Percentiles rank a stretch among this genome's conserved stretches.
These are phyloP conservation scores for Aspergillus coremiiformis DNA, from an alignment of 495 filamentous ascomycete species.

Conservation along the genomic window DNA sequence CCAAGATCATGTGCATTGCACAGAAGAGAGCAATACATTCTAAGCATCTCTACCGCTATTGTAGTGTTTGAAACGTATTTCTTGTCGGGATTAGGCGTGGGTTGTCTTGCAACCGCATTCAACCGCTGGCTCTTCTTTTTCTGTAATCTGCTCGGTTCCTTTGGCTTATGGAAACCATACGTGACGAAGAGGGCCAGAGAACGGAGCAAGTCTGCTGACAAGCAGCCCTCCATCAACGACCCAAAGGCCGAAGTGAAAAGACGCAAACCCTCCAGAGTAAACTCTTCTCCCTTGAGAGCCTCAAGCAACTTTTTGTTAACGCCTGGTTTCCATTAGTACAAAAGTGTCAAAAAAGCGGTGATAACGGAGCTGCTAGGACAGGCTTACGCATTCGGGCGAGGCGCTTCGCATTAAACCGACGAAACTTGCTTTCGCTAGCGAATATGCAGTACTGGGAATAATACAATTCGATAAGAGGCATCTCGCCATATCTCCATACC, in stretches of 20 bases:
- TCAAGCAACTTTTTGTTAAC: slow-evolving; percentile 86
- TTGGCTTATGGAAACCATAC: slow-evolving; percentile 73
- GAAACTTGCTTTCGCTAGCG: slow-evolving; percentile 75
- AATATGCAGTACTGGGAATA: slow-evolving; percentile 87
- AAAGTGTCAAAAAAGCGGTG: background rate
- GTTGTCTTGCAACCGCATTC: slow-evolving; percentile 22
- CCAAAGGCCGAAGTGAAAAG: slow-evolving; percentile 72
- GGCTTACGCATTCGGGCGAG: slow-evolving; percentile 83
- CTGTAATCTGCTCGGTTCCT: slow-evolving; percentile 32
- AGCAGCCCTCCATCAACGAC: slow-evolving; percentile 67
- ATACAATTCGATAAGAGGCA: slow-evolving; percentile 72
- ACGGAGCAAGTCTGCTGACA: slow-evolving; percentile 73
- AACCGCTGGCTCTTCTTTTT: slow-evolving; percentile 47
- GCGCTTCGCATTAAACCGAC: slow-evolving; percentile 82
- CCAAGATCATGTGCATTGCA: slow-evolving; percentile 58
- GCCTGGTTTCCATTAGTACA: slow-evolving; percentile 44
- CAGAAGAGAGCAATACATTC: slow-evolving; percentile 76
- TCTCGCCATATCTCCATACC: slow-evolving; percentile 73
- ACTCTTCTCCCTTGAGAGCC: slow-evolving; percentile 76
- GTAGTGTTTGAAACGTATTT: slow-evolving; percentile 38
- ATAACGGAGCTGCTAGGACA: background rate
- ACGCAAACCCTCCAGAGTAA: slow-evolving; percentile 58
- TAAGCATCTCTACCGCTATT: slow-evolving; percentile 67
- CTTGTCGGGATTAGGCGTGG: slow-evolving; percentile 18
- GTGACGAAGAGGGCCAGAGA: slow-evolving; percentile 91